Evolutionary conservation across 495 filamentous ascomycete genomes (phyloP).

Genomic region (Podospora bellae-mahoneyi): DNA sequence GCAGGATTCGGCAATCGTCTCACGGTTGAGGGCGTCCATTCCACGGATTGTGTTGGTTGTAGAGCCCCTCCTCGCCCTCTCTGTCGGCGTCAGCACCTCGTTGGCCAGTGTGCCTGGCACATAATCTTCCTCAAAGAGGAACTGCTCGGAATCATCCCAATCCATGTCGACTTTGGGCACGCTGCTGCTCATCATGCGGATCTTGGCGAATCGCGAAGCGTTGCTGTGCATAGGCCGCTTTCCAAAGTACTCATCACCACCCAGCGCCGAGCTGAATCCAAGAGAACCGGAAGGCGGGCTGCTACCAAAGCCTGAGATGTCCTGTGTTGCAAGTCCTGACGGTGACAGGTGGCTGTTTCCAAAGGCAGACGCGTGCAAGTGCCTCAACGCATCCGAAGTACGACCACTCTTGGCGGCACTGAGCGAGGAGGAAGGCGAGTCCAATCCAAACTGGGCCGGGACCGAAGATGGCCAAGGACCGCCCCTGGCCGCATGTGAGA

Average conservation of each 20-base stretch:
- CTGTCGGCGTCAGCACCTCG: constrained; percentile 87
- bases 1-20: constrained; percentile 34
- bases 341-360: constrained; percentile 50
- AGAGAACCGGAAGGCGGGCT: constrained; percentile 61
- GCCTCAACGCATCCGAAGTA: constrained; percentile 71
- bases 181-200: constrained; percentile 76
- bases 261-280: constrained; percentile 39
- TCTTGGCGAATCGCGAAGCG: constrained; percentile 58
- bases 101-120: constrained; percentile 75
- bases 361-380: constrained; percentile 80
- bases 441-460: constrained; percentile 86
- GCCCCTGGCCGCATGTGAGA: constrained; percentile 83
- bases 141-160: constrained; percentile 67
- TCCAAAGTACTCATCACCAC: constrained; percentile 60
- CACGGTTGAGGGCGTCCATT: constrained; percentile 50
- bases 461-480: constrained; percentile 91
- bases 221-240: constrained; percentile 83
- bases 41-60: constrained; percentile 39
- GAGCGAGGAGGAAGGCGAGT: constrained; percentile 78
- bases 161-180: constrained; percentile 67
- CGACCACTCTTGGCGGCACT: constrained; percentile 53
- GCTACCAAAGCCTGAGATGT: constrained; percentile 48
- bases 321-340: constrained; percentile 51
- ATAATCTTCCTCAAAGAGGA: constrained; percentile 91
- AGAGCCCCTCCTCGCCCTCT: constrained; percentile 80